phyloP scores from a whole-genome alignment of 1,139 yeast species.

The Suzukiozyma palmioleophila region DNA sequence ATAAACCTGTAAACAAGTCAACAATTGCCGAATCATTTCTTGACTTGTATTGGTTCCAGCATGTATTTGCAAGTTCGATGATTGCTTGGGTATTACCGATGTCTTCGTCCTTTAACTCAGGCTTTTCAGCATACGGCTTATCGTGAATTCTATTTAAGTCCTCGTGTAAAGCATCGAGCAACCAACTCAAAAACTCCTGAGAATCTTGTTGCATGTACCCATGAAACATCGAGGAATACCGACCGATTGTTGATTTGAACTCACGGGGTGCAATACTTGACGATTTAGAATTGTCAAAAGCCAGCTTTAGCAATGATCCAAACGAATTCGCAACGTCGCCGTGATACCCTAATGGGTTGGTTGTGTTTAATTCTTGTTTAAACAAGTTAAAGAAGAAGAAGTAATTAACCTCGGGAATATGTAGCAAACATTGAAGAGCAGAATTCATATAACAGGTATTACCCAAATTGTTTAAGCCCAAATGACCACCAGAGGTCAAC shows the following conservation, averaged over 20 bases:
- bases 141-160: slow-evolving; percentile 78
- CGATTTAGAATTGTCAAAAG: slow-evolving; percentile 36
- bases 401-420: slow-evolving; percentile 76
- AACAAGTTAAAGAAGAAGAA: slow-evolving; percentile 68
- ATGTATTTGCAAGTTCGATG: slow-evolving; percentile 57
- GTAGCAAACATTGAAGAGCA: slow-evolving; percentile 85
- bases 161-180: slow-evolving; percentile 89
- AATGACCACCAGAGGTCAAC: slow-evolving; percentile 27
- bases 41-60: slow-evolving; percentile 77
- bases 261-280: slow-evolving; percentile 54
- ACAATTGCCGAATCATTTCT: slow-evolving; percentile 84
- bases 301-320: slow-evolving; percentile 57
- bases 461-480: slow-evolving; percentile 80
- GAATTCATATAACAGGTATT: slow-evolving; percentile 97
- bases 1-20: slow-evolving; percentile 86
- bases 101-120: slow-evolving; percentile 67
- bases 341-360: slow-evolving; percentile 74
- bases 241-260: slow-evolving; percentile 76
- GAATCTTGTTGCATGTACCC: slow-evolving; percentile 95
- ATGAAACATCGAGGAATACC: slow-evolving; percentile 74
- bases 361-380: slow-evolving; percentile 61
- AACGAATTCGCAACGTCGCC: slow-evolving; percentile 80
- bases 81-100: slow-evolving; percentile 53
- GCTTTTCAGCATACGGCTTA: slow-evolving; percentile 88
- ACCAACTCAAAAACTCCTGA: slow-evolving; percentile 87